Evolutionary conservation across 768 basidiomycete species (phyloP).

Genomic region (Lactarius deliciosus): DNA sequence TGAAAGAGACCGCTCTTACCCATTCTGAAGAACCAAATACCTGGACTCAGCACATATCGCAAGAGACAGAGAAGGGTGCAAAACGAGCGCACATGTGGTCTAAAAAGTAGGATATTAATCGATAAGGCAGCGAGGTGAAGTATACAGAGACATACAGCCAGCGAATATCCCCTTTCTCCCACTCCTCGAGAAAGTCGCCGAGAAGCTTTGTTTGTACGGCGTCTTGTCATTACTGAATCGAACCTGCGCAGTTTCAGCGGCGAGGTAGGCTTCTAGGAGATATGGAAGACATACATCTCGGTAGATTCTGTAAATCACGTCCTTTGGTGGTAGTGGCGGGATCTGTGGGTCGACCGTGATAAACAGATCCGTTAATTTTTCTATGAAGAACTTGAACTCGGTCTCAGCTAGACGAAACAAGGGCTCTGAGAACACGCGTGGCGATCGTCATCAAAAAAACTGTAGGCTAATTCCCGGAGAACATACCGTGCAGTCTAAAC

Average conservation of each 20-base stretch:
- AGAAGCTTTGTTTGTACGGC: slow-evolving; percentile 84
- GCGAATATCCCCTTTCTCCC: slow-evolving; percentile 92
- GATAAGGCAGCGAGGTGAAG: neutral
- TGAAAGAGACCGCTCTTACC: slow-evolving; percentile 28
- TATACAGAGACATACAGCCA: slow-evolving; percentile 54
- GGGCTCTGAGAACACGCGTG: slow-evolving; percentile 49
- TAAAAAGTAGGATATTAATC: slow-evolving; percentile 31
- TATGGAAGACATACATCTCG: slow-evolving; percentile 62
- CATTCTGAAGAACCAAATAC: slow-evolving; percentile 28
- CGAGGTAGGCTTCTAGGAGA: neutral
- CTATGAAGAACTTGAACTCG: slow-evolving; percentile 87
- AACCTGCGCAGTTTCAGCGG: slow-evolving; percentile 45
- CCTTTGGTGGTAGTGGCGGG: slow-evolving; percentile 86
- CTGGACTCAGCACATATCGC: slow-evolving; percentile 1
- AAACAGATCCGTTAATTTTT: slow-evolving; percentile 64
- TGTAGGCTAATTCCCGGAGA: neutral
- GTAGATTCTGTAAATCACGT: slow-evolving; percentile 90
- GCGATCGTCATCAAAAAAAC: neutral
- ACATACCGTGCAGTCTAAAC: slow-evolving; percentile 77
- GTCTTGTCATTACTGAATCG: slow-evolving; percentile 95
- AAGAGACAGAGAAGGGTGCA: neutral
- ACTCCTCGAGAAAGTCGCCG: slow-evolving; percentile 82
- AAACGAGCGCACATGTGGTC: slow-evolving; percentile 58
- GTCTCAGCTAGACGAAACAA: slow-evolving; percentile 80
- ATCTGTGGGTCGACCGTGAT: slow-evolving; percentile 77